phyloP scores from a whole-genome alignment of 2,329 filamentous ascomycete species.

The Colletotrichum liaoningense region DNA sequence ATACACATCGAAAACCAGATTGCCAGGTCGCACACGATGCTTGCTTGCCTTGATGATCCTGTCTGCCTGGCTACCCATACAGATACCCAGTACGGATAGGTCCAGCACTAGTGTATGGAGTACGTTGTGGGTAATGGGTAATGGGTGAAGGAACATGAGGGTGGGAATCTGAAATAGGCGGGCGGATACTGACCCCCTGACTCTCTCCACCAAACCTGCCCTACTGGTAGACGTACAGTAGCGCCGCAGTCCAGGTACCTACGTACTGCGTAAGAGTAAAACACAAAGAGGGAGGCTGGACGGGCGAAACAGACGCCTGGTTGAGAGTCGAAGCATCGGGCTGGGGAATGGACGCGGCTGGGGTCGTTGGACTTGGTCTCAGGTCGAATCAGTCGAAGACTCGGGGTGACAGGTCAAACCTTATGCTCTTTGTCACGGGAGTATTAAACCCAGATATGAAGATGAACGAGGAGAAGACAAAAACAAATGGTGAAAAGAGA shows the following conservation, averaged over 20 bases:
- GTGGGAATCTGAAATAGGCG: slow-evolving; percentile 18
- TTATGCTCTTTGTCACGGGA: not conserved
- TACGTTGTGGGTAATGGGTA: not conserved
- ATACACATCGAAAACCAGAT: not conserved
- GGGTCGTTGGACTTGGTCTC: not conserved
- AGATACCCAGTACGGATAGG: too few relatives aligned
- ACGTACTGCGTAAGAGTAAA: not conserved
- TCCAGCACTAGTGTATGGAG: not conserved
- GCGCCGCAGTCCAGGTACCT: slow-evolving; percentile 1
- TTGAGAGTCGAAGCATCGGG: not conserved
- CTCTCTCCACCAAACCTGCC: slow-evolving; percentile 20
- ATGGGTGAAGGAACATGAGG: slow-evolving; percentile 20
- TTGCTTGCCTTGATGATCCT: not conserved
- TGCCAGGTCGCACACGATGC: not conserved
- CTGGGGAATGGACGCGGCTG: not conserved
- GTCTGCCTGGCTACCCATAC: not conserved
- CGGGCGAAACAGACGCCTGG: slow-evolving; percentile 9
- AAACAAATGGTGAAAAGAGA: not conserved
- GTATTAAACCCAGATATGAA: not conserved
- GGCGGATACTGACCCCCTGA: slow-evolving; percentile 21
- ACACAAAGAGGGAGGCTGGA: slow-evolving; percentile 5
- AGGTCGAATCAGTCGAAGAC: not conserved
- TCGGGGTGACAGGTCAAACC: not conserved
- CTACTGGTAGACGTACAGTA: slow-evolving; percentile 30
- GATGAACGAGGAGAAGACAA: not conserved